Evolutionary conservation across 2,329 filamentous ascomycete species (phyloP).

Genomic region (Fusarium ramigenum): DNA sequence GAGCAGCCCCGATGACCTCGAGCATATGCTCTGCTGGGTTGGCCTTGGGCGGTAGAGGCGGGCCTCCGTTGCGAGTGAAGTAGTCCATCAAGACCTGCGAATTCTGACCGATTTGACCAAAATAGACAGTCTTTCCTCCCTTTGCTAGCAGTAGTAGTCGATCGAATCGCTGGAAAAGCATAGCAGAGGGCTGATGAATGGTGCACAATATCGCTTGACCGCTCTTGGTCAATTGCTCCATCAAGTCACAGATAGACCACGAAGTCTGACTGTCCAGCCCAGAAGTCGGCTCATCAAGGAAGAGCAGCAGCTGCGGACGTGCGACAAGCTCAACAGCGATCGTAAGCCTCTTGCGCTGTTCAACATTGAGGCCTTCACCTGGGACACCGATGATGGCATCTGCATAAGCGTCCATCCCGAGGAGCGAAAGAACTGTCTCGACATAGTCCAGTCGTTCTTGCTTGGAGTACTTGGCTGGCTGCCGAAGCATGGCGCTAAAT

Average conservation of each 20-base stretch:
- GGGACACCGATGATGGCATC: slow-evolving; percentile 69
- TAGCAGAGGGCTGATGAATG: slow-evolving; percentile 28
- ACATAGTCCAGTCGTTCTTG: slow-evolving; percentile 83
- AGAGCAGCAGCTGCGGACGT: slow-evolving; percentile 64
- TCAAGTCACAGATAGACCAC: slow-evolving; percentile 66
- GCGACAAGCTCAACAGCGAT: slow-evolving; percentile 65
- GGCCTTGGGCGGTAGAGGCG: slow-evolving; percentile 59
- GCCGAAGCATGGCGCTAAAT: slow-evolving; percentile 83
- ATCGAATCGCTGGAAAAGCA: slow-evolving; percentile 57
- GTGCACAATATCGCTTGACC: slow-evolving; percentile 56
- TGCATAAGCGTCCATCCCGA: slow-evolving; percentile 70
- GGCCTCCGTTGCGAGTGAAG: slow-evolving; percentile 70
- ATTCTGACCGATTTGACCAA: slow-evolving; percentile 69
- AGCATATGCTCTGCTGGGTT: slow-evolving; percentile 78
- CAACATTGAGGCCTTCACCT: slow-evolving; percentile 65
- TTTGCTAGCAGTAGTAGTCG: not conserved
- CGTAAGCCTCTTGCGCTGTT: slow-evolving; percentile 66
- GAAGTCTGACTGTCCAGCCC: slow-evolving; percentile 69
- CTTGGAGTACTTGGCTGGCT: slow-evolving; percentile 72
- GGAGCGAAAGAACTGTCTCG: slow-evolving; percentile 73
- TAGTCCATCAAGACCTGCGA: slow-evolving; percentile 64
- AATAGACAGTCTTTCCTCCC: slow-evolving; percentile 67
- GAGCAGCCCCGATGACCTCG: slow-evolving; percentile 54
- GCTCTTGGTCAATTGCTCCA: slow-evolving; percentile 64
- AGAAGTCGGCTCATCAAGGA: slow-evolving; percentile 66